Base-by-base conservation (phyloP, 768 basidiomycete genomes). In the Suillus bovinus region DNA sequence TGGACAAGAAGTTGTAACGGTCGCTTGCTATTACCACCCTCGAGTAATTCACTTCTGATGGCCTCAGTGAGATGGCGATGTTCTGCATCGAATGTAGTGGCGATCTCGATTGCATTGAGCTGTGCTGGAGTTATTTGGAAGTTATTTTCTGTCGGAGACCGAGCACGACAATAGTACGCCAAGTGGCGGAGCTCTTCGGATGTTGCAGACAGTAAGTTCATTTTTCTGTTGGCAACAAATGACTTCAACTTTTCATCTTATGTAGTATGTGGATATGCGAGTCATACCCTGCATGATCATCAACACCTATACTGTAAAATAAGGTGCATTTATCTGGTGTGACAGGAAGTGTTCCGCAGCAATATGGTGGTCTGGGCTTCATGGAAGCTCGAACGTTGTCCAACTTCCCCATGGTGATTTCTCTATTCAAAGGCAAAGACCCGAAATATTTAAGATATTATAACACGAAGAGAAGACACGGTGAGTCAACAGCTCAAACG, bases 91-190 rank as follows among this genome's bases (percentile, higher is more conserved):
- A 82, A 71, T 2, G 68, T 72, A 4, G 72, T 69, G 0, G 75
- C 55, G 64, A 85, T 84, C 8, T 72, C 57, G 2, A 61, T 56
- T 0, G 59, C 36, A 24, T 81, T 78, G 67, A 84, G 67, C 68
- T 83, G 55, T 56, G 17, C 38, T 27, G 36, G 38, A 17, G 17
- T 39, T 20, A 27, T 13, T 5, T 24, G 36, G 9, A 17, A 56
- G 36, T 13, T 27, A 27, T 56, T 27, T 27, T 9, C 27, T 39
- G 5, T 39, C 1, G 5, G 55, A 39, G 24, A 24, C 24, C 29
- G 55, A 39, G 24, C 36, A 39, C 38, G 55, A 34, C 55, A 20
- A 7, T 27, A 39, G 17, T 36, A 36, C 6, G 24, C 13, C 10
- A 56, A 56, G 10, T 5, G 11, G 36, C 20, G 17, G 55, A 56